phyloP scores from a whole-genome alignment of 495 filamentous ascomycete species.

The Podospora pseudoanserina region DNA sequence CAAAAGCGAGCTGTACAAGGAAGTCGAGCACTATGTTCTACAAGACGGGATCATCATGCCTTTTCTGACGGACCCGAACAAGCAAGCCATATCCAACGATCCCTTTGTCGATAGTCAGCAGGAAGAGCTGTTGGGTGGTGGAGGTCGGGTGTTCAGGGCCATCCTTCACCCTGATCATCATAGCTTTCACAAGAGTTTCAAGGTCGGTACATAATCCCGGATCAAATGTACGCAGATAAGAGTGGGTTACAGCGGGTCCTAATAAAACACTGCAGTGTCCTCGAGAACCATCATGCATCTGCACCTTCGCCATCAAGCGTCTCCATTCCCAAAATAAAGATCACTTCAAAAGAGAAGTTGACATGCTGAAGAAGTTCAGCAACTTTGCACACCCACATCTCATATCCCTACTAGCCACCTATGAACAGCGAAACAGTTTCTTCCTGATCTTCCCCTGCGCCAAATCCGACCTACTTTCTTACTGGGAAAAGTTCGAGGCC shows the following conservation, averaged over 20 bases:
- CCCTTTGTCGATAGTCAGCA: background rate
- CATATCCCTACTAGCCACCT: slow-evolving; percentile 27
- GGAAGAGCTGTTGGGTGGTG: slow-evolving; percentile 13
- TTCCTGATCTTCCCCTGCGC: slow-evolving; percentile 30
- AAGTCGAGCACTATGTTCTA: slow-evolving; percentile 11
- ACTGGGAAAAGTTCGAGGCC: slow-evolving; percentile 16
- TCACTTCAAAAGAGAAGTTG: slow-evolving; percentile 22
- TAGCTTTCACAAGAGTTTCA: slow-evolving; percentile 6
- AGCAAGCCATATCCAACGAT: background rate
- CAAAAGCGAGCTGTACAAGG: background rate
- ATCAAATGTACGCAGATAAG: no score
- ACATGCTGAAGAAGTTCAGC: slow-evolving; percentile 24
- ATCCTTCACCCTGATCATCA: slow-evolving; percentile 23
- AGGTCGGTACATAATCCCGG: no score
- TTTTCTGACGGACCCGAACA: slow-evolving; percentile 9
- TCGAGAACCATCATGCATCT: background rate
- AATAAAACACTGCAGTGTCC: no score
- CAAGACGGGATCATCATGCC: slow-evolving; percentile 11
- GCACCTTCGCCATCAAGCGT: slow-evolving; percentile 20
- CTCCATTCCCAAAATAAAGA: slow-evolving; percentile 16
- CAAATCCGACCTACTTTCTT: slow-evolving; percentile 17
- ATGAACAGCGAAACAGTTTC: slow-evolving; percentile 15
- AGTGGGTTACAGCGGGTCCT: no score
- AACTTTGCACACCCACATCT: slow-evolving; percentile 19
- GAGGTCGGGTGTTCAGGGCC: slow-evolving; percentile 13